These are phyloP conservation scores for Geotrichum macrosporum DNA, from an alignment of 1,139 yeast species.

Conservation along the genomic window DNA sequence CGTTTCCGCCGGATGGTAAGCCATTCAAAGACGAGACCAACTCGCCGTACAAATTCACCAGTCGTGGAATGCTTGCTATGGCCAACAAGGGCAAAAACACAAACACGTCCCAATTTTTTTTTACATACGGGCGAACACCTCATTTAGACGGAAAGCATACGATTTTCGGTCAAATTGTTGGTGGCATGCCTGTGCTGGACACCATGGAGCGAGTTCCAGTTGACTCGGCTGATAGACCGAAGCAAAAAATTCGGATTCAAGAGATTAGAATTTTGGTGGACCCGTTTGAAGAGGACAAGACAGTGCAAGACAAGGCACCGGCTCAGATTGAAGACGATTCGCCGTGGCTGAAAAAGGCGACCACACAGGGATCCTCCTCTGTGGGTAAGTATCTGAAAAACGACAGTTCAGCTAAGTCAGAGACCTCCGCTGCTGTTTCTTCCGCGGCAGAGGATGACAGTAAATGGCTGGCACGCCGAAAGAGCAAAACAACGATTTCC, in stretches of 20 bases:
- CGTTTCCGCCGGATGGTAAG: constrained; percentile 34
- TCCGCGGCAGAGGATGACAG: constrained; percentile 16
- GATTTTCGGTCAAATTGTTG: constrained; percentile 72
- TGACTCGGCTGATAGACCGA: constrained; percentile 37
- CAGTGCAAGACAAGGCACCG: constrained; percentile 4
- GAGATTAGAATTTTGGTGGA: constrained; percentile 77
- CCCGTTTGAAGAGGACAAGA: constrained; percentile 47
- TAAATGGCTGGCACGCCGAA: constrained; percentile 17
- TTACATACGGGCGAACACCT: constrained; percentile 64
- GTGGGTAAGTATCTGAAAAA: constrained; percentile 19
- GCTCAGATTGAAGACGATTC: constrained; percentile 25
- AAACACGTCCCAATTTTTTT: constrained; percentile 75
- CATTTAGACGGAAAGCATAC: constrained; percentile 75
- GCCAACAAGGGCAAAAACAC: constrained; percentile 63
- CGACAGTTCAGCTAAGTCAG: not conserved
- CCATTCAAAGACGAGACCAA: constrained; percentile 51
- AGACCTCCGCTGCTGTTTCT: not conserved
- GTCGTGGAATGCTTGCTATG: constrained; percentile 79
- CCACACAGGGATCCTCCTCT: constrained; percentile 8
- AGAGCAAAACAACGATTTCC: constrained; percentile 24
- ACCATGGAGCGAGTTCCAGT: constrained; percentile 51
- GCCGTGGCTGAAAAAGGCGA: constrained; percentile 28
- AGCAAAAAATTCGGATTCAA: constrained; percentile 37
- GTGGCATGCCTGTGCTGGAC: constrained; percentile 73
- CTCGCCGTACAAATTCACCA: constrained; percentile 69